A percentile compares a stretch with the other conserved stretches of the same genome.
Evolutionary conservation across 768 basidiomycete species (phyloP).

Genomic region (Obba rivulosa): DNA sequence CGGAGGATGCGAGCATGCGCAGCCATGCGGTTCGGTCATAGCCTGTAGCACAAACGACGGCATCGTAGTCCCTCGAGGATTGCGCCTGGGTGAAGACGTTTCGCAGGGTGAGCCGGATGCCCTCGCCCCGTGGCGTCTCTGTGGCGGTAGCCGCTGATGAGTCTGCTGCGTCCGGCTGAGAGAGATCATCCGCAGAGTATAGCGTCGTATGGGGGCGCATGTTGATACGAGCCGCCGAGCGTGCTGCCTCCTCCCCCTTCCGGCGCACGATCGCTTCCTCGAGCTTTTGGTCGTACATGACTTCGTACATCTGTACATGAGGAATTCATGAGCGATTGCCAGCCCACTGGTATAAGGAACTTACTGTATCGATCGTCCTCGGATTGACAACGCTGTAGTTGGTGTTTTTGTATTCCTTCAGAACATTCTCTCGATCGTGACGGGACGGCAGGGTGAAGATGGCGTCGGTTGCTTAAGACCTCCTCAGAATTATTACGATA

Average conservation of each 20-base stretch:
- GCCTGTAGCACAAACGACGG: conserved; percentile 47
- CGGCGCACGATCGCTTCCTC: conserved; percentile 37
- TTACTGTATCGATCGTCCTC: conserved; percentile 36
- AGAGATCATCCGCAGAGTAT: conserved; percentile 23
- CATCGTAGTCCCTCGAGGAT: conserved; percentile 35
- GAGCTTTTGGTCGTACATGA: conserved; percentile 46
- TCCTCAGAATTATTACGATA: neutral
- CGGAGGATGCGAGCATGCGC: conserved; percentile 34
- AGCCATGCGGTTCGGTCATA: conserved; percentile 47
- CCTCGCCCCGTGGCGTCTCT: neutral
- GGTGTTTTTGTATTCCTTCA: conserved; percentile 42
- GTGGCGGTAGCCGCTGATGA: neutral
- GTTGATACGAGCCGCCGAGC: conserved; percentile 22
- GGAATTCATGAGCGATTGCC: neutral
- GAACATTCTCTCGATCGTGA: conserved; percentile 28
- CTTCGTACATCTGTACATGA: conserved; percentile 37
- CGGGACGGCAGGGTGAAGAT: conserved; percentile 35
- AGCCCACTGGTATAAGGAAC: conserved; percentile 6
- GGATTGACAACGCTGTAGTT: conserved; percentile 54
- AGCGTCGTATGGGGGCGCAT: conserved; percentile 35
- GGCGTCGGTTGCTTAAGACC: conserved; percentile 32
- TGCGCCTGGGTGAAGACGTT: conserved; percentile 31
- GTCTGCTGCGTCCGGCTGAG: neutral
- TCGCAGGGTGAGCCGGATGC: conserved; percentile 28
- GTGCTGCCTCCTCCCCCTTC: conserved; percentile 12